Percentiles rank a stretch among this genome's conserved stretches.
Conservation (phyloP, 129 eudicot species). For the Chrysanthemum makinoi region DNA sequence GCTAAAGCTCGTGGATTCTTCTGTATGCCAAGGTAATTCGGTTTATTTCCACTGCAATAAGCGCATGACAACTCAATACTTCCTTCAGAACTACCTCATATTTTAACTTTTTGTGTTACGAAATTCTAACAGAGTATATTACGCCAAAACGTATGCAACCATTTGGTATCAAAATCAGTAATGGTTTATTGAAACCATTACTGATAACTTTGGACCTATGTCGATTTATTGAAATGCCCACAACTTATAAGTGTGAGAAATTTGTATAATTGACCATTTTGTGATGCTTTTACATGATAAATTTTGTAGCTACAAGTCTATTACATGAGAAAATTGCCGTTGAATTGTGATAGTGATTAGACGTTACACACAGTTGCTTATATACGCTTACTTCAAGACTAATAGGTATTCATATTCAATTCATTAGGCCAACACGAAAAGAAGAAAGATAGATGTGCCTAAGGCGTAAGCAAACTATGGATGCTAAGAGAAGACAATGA, state of each 20-base stretch:
- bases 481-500: too few relatives aligned
- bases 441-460: too few relatives aligned
- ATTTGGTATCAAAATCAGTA: not conserved
- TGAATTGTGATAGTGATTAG: too few relatives aligned
- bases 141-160: not conserved
- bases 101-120: not conserved
- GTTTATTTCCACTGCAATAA: constrained; percentile 78
- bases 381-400: too few relatives aligned
- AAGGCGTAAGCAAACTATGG: too few relatives aligned
- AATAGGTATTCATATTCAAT: too few relatives aligned
- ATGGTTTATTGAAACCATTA: too few relatives aligned
- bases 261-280: not conserved
- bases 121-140: not conserved
- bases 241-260: too few relatives aligned
- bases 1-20: constrained; percentile 74
- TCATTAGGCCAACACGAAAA: too few relatives aligned
- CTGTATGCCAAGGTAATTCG: constrained; percentile 87
- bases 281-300: not conserved
- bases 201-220: too few relatives aligned
- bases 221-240: too few relatives aligned
- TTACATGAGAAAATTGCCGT: not conserved
- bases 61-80: constrained; percentile 15
- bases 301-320: not conserved
- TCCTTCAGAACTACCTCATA: not conserved
- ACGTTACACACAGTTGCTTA: too few relatives aligned